Conservation (phyloP, 164 flowering plant genomes). For the Annona squamosa region DNA sequence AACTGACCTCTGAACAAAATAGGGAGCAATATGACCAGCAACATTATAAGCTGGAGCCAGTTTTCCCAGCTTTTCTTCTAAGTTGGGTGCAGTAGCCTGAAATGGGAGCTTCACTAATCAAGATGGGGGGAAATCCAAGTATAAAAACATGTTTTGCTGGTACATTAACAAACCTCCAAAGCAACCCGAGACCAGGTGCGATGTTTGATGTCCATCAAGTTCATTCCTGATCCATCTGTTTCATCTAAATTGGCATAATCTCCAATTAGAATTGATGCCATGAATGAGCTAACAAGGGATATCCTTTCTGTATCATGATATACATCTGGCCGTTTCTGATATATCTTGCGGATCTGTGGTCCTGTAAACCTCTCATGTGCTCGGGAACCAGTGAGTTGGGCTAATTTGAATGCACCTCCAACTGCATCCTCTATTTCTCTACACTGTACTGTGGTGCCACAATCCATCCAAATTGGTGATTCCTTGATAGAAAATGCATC, state of each 20-base stretch:
- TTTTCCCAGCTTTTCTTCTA: slow-evolving; percentile 85
- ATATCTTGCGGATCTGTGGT: slow-evolving; percentile 79
- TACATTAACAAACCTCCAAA: slow-evolving; percentile 18
- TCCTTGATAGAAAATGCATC: slow-evolving; percentile 67
- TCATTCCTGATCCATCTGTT: slow-evolving; percentile 97
- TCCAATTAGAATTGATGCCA: slow-evolving; percentile 82
- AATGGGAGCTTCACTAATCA: slow-evolving; percentile 4
- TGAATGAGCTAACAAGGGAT: slow-evolving; percentile 94
- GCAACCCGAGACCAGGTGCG: slow-evolving; percentile 26
- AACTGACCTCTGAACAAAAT: slow-evolving; percentile 74
- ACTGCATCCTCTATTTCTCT: slow-evolving; percentile 72
- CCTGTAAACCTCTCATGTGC: slow-evolving; percentile 86
- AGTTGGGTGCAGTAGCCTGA: slow-evolving; percentile 87
- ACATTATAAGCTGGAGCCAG: slow-evolving; percentile 86
- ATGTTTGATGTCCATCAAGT: slow-evolving; percentile 61
- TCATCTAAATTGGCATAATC: slow-evolving; percentile 81
- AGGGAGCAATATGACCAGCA: slow-evolving; percentile 69
- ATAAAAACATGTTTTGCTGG: neutral
- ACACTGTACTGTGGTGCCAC: slow-evolving; percentile 88
- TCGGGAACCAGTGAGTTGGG: slow-evolving; percentile 78
- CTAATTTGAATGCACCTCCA: slow-evolving; percentile 78
- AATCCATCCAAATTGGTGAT: slow-evolving; percentile 97
- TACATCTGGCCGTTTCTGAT: slow-evolving; percentile 53
- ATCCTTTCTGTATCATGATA: slow-evolving; percentile 77
- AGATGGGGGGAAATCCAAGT: neutral